phyloP scores from a whole-genome alignment of 176 grass and related monocot species.

The Stipa capillata region DNA sequence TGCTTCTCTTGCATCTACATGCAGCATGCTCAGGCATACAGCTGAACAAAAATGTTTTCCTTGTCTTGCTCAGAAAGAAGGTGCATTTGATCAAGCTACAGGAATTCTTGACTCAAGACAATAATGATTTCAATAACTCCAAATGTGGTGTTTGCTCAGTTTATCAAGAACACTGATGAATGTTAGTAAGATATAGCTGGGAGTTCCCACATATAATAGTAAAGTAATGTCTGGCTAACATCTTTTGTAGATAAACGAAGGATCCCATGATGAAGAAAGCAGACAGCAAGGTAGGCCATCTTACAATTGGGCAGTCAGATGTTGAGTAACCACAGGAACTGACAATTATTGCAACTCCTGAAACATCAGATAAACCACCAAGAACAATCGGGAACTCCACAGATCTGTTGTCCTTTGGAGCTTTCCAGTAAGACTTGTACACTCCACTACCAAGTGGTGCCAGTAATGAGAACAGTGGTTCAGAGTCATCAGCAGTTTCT shows the following conservation, averaged over 20 bases:
- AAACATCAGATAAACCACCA: conserved; percentile 88
- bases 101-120: neutral
- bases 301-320: conserved; percentile 87
- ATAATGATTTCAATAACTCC: conserved; percentile 7
- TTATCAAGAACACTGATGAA: conserved; percentile 9
- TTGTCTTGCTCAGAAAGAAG: conserved; percentile 3
- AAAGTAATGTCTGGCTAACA: neutral
- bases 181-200: conserved; percentile 11
- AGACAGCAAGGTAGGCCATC: conserved; percentile 15
- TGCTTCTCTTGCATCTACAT: neutral
- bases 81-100: conserved; percentile 1
- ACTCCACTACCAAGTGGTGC: conserved; percentile 74
- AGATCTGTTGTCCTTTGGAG: conserved; percentile 43
- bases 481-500: conserved; percentile 57
- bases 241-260: conserved; percentile 11
- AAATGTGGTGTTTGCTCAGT: neutral
- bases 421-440: conserved; percentile 76
- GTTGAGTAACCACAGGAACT: conserved; percentile 86
- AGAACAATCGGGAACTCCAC: conserved; percentile 91
- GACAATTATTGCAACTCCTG: conserved; percentile 75
- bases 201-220: neutral
- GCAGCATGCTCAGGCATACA: neutral
- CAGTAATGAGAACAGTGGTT: conserved; percentile 74
- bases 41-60: neutral
- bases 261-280: conserved; percentile 4